Evolutionary conservation across 768 basidiomycete species (phyloP).

Genomic region (Boletus huronensis): DNA sequence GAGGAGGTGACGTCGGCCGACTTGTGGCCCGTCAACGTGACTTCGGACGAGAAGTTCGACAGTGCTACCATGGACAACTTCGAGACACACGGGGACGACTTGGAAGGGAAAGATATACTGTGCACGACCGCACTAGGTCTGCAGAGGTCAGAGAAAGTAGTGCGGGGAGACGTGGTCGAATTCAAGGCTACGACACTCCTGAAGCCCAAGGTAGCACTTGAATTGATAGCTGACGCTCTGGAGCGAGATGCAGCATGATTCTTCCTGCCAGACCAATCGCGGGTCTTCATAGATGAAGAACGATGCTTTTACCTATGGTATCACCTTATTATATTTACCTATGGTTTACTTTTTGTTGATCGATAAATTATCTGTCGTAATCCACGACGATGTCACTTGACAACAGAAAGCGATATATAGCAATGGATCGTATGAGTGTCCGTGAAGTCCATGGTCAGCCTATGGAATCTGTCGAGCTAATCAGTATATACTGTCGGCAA

Average conservation of each 20-base stretch:
- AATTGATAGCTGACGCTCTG: constrained; percentile 28
- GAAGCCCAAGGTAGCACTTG: constrained; percentile 55
- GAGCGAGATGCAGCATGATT: constrained; percentile 27
- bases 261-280: neutral
- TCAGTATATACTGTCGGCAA: neutral
- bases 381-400: constrained; percentile 2
- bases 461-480: neutral
- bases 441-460: neutral
- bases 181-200: constrained; percentile 49
- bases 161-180: constrained; percentile 38
- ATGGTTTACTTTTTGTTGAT: constrained; percentile 5
- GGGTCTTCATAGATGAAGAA: constrained; percentile 2
- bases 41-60: constrained; percentile 42
- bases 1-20: constrained; percentile 58
- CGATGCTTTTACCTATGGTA: constrained; percentile 7
- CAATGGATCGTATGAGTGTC: neutral
- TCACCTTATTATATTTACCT: constrained; percentile 30
- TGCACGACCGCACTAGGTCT: constrained; percentile 61
- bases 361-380: constrained; percentile 24
- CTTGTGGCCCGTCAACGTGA: constrained; percentile 47
- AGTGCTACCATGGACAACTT: constrained; percentile 45
- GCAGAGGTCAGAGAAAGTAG: constrained; percentile 34
- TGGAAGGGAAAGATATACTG: constrained; percentile 33
- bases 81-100: constrained; percentile 21
- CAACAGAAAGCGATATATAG: constrained; percentile 6